phyloP scores from a whole-genome alignment of 768 basidiomycete species.

The Termitomyces sp. region DNA sequence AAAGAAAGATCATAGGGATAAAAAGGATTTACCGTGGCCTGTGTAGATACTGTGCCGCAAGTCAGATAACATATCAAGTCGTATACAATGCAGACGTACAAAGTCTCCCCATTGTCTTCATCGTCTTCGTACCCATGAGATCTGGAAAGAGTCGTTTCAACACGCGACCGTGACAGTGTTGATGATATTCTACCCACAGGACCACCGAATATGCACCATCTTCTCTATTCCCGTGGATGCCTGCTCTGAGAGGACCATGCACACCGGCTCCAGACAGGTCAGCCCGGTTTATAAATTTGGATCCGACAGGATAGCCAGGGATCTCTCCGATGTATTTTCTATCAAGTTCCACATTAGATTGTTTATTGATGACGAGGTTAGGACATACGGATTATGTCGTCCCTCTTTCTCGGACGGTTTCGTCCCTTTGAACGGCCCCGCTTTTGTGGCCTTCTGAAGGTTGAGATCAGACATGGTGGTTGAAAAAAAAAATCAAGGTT shows the following conservation, averaged over 20 bases:
- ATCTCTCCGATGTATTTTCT: constrained; percentile 27
- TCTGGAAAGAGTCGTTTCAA: neutral
- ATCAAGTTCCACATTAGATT: neutral
- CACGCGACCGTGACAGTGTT: neutral
- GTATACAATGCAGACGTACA: constrained; percentile 20
- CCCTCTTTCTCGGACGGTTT: constrained; percentile 3
- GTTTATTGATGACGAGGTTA: neutral
- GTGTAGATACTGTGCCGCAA: constrained; percentile 14
- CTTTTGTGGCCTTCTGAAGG: neutral
- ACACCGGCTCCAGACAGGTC: constrained; percentile 22
- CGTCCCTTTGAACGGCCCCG: neutral
- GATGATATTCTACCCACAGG: constrained; percentile 13
- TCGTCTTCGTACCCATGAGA: constrained; percentile 38
- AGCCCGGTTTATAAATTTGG: constrained; percentile 16
- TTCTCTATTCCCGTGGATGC: constrained; percentile 28
- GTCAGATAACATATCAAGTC: neutral
- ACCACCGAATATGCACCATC: constrained; percentile 36
- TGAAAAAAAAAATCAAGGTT: too few species aligned
- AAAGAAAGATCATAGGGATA: neutral
- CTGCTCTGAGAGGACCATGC: constrained; percentile 27
- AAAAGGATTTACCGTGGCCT: constrained; percentile 13
- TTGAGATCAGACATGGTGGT: neutral
- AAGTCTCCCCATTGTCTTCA: constrained; percentile 26
- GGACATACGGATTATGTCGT: constrained; percentile 3
- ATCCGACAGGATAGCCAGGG: constrained; percentile 13